A percentile compares a stretch with the other conserved stretches of the same genome.
Conservation (phyloP, 169 alveolate species). For the Hepatocystis sp. region DNA sequence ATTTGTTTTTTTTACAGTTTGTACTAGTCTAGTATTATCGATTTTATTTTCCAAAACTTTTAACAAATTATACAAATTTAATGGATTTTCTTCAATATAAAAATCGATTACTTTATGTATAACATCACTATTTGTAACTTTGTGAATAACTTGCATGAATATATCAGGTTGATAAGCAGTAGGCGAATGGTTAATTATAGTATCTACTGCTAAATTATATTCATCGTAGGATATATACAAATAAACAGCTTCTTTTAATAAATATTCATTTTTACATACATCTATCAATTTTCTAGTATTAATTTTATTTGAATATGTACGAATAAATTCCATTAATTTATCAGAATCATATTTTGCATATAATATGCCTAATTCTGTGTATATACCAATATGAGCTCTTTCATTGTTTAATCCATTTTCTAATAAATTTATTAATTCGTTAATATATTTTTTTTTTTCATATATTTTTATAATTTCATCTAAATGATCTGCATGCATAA, state of each 20-base stretch:
- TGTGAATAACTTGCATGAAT: conserved; percentile 77
- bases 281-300: conserved; percentile 79
- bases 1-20: conserved; percentile 88
- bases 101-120: conserved; percentile 98
- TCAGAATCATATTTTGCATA: conserved; percentile 98
- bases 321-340: conserved; percentile 91
- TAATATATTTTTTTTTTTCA: conserved; percentile 80
- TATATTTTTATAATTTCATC: conserved; percentile 91
- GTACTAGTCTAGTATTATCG: conserved; percentile 95
- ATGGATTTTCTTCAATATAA: conserved; percentile 99
- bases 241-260: conserved; percentile 97
- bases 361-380: conserved; percentile 99
- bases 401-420: conserved; percentile 80
- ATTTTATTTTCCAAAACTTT: conserved; percentile 86
- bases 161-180: conserved; percentile 89
- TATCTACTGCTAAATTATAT: conserved; percentile 97
- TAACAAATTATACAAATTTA: conserved; percentile 94
- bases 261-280: conserved; percentile 89
- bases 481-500: conserved; percentile 98
- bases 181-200: conserved; percentile 87
- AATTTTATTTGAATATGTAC: conserved; percentile 56
- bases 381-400: conserved; percentile 91
- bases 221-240: conserved; percentile 97
- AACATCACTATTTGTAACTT: conserved; percentile 94
- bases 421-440: conserved; percentile 80